These are phyloP conservation scores for Coemansia sp. DNA, from an alignment of 192 early-diverging fungal genomes.

Conservation along the genomic window DNA sequence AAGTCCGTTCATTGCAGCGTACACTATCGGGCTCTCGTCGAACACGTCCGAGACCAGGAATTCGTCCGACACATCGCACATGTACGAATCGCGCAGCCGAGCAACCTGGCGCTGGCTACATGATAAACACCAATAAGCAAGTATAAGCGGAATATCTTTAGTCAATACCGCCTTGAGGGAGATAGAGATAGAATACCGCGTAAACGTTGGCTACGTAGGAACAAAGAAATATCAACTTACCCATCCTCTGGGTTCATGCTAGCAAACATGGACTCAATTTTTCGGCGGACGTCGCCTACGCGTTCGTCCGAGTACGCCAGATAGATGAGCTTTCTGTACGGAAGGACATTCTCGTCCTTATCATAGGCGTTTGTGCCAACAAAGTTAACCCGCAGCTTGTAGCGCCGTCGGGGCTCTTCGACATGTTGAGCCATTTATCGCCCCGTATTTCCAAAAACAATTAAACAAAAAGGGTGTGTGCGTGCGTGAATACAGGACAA, in stretches of 20 bases:
- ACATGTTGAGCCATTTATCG: conserved; percentile 9
- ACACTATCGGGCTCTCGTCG: conserved; percentile 49
- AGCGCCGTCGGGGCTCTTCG: conserved; percentile 13
- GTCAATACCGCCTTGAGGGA: neutral
- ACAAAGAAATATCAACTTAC: conserved; percentile 20
- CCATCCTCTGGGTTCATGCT: conserved; percentile 44
- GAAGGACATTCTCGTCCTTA: conserved; percentile 21
- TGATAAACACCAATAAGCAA: neutral
- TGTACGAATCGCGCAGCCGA: conserved; percentile 40
- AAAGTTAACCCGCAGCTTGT: conserved; percentile 54
- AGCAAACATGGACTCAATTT: conserved; percentile 30
- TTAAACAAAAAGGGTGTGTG: neutral
- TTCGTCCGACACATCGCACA: conserved; percentile 52
- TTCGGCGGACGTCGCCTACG: conserved; percentile 34
- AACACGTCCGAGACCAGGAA: conserved; percentile 49
- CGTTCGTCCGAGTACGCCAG: conserved; percentile 20
- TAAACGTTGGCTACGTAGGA: neutral
- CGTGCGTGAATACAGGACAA: neutral
- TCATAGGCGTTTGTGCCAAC: conserved; percentile 48
- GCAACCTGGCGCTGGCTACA: conserved; percentile 31
- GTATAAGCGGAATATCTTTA: neutral
- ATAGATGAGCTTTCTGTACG: conserved; percentile 51
- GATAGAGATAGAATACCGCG: neutral
- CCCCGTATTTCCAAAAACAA: neutral
- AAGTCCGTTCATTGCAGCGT: conserved; percentile 42